Evolutionary conservation across 2,329 filamentous ascomycete genomes (phyloP).

Genomic region (Hymenoscyphus scutula): DNA sequence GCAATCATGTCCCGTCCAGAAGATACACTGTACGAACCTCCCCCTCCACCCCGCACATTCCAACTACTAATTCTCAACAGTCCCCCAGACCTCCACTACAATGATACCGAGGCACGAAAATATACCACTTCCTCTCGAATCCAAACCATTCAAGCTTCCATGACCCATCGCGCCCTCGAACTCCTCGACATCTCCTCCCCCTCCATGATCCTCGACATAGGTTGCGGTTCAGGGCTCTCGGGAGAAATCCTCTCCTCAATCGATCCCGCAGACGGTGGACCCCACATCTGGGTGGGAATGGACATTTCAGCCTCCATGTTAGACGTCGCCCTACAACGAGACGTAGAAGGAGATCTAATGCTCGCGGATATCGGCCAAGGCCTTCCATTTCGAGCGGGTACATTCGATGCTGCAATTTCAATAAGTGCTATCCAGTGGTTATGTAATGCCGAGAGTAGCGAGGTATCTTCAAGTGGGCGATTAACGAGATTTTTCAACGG

Average conservation of each 20-base stretch:
- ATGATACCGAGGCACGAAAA: constrained; percentile 92
- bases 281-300: constrained; percentile 96
- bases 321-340: constrained; percentile 86
- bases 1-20: constrained; percentile 91
- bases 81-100: constrained; percentile 95
- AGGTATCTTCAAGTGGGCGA: constrained; percentile 75
- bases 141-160: constrained; percentile 88
- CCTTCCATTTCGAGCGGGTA: constrained; percentile 85
- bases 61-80: constrained; percentile 43
- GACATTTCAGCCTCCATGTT: constrained; percentile 95
- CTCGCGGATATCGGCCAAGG: constrained; percentile 95
- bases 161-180: constrained; percentile 91
- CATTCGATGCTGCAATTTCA: constrained; percentile 91
- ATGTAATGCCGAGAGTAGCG: constrained; percentile 88
- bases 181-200: constrained; percentile 78
- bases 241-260: constrained; percentile 87
- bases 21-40: constrained; percentile 72
- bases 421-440: constrained; percentile 98
- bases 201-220: constrained; percentile 91
- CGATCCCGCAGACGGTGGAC: constrained; percentile 68
- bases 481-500: constrained; percentile 88
- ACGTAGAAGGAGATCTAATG: constrained; percentile 90
- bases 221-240: constrained; percentile 90
- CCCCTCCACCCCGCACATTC: constrained; percentile 20
- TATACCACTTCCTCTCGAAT: constrained; percentile 97